Conservation (phyloP, 202 grass and related monocot genomes). For the Hordeum pubiflorum region DNA sequence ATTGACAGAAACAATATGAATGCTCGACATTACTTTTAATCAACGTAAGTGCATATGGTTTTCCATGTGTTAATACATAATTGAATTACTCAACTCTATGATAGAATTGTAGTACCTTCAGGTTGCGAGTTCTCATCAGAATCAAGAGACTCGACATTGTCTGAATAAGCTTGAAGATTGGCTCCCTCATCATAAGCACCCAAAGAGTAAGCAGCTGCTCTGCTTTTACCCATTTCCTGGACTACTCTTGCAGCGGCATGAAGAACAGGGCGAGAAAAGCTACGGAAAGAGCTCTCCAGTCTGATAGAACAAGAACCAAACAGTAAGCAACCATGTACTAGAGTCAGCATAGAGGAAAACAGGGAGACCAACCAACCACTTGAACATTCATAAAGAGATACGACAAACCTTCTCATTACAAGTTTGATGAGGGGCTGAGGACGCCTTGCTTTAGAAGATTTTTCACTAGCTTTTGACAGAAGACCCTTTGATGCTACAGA, state of each 20-base stretch:
- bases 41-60: background rate
- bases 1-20: background rate
- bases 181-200: conserved; percentile 85
- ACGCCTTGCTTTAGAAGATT: conserved; percentile 83
- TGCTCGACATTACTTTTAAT: background rate
- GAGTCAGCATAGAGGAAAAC: background rate
- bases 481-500: conserved; percentile 71
- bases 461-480: conserved; percentile 69
- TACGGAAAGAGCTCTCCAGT: conserved; percentile 96
- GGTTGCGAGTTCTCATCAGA: conserved; percentile 73
- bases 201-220: conserved; percentile 87
- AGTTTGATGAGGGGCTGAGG: conserved; percentile 96
- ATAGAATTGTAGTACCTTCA: conserved; percentile 53
- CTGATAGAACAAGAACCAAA: conserved; percentile 43
- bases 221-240: conserved; percentile 99
- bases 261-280: conserved; percentile 91
- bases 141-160: conserved; percentile 71
- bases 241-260: conserved; percentile 96
- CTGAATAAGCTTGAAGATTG: conserved; percentile 62
- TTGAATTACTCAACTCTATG: background rate
- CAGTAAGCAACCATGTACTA: conserved; percentile 15
- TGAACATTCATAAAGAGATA: conserved; percentile 18
- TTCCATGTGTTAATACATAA: background rate
- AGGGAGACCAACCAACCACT: background rate
- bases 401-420: conserved; percentile 76